Base-by-base conservation (phyloP, 2,329 filamentous ascomycete genomes). In the Onygena corvina region DNA sequence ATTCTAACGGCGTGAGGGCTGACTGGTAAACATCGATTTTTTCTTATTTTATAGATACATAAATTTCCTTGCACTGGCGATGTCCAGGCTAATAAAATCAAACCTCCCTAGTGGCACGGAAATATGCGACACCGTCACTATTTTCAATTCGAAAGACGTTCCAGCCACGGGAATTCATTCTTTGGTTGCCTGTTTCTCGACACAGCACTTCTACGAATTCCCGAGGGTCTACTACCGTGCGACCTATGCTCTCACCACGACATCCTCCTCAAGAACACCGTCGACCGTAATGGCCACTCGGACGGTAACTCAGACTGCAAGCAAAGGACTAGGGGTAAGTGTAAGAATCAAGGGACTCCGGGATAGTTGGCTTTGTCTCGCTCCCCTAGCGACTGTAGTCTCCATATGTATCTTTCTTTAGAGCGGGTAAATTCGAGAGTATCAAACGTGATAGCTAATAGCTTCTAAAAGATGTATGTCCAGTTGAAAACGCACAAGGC, bases 21-120 rank as follows among this genome's bases (percentile, higher is more conserved):
- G 36, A 40, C 36, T 40, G 36, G 36, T 40, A 40, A n/a, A 21
- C 25, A 40, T 40, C 8, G n/a, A 23, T 40, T 40, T 40, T 40
- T 40, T 40, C 16, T 40, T 21, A 11, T 3, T 23, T n/a, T 11
- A 23, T 23, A n/a, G 21, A 40, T 40, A 23, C n/a, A 11, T 21
- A 40, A 8, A 23, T 20, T 40, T n/a, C 8, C 7, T n/a, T n/a
- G n/a, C n/a, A n/a, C 5, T 9, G 14, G 16, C 6, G 36, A 11
- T 11, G 11, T 40, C 18, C 14, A 38, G 18, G 14, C 36, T 40
- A 21, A 40, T 40, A 3, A 40, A 12, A 40, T n/a, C n/a, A 21
- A 12, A 40, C 11, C n/a, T 11, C 7, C n/a, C n/a, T n/a, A 40
- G 36, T n/a, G 36, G 36, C 4, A 23, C 36, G 18, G 18, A 23